These are phyloP conservation scores for Amanita pallidorosea DNA, from an alignment of 768 basidiomycete species.

Conservation along the genomic window DNA sequence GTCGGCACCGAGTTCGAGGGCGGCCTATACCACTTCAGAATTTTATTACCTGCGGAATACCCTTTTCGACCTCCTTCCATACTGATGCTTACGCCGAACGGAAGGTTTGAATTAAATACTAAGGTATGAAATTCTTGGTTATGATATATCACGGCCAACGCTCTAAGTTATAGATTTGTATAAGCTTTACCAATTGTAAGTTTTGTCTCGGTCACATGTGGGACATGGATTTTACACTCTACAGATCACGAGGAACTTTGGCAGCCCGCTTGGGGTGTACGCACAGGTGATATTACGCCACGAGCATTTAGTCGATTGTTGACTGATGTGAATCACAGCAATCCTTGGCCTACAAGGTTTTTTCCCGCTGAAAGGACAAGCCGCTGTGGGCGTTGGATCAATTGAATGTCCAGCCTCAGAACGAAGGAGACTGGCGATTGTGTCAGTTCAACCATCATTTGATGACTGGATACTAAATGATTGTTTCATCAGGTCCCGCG, in stretches of 20 bases:
- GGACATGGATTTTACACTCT: slow-evolving; percentile 8
- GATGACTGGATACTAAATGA: neutral
- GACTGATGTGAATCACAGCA: slow-evolving; percentile 28
- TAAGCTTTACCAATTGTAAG: slow-evolving; percentile 82
- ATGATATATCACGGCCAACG: neutral
- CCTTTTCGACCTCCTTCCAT: slow-evolving; percentile 95
- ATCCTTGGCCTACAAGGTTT: slow-evolving; percentile 85
- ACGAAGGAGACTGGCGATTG: slow-evolving; percentile 63
- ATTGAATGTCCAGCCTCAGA: slow-evolving; percentile 69
- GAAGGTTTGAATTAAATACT: slow-evolving; percentile 93
- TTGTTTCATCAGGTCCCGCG: slow-evolving; percentile 48
- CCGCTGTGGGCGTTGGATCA: slow-evolving; percentile 80
- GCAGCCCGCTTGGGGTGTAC: slow-evolving; percentile 98
- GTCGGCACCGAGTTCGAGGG: slow-evolving; percentile 86
- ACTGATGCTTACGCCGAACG: slow-evolving; percentile 93
- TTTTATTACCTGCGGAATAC: slow-evolving; percentile 85
- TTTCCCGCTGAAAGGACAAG: slow-evolving; percentile 81
- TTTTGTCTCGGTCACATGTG: slow-evolving; percentile 1
- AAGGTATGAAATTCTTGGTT: slow-evolving; percentile 45
- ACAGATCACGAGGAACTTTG: slow-evolving; percentile 91
- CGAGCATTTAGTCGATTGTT: neutral
- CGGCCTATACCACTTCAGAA: slow-evolving; percentile 93
- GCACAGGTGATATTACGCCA: slow-evolving; percentile 53
- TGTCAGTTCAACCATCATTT: slow-evolving; percentile 38
- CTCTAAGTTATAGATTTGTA: slow-evolving; percentile 56